Percentiles rank a stretch among this genome's conserved stretches.
These are phyloP conservation scores for Fusarium sp. DNA, from an alignment of 2,329 filamentous ascomycete species.

Conservation along the genomic window DNA sequence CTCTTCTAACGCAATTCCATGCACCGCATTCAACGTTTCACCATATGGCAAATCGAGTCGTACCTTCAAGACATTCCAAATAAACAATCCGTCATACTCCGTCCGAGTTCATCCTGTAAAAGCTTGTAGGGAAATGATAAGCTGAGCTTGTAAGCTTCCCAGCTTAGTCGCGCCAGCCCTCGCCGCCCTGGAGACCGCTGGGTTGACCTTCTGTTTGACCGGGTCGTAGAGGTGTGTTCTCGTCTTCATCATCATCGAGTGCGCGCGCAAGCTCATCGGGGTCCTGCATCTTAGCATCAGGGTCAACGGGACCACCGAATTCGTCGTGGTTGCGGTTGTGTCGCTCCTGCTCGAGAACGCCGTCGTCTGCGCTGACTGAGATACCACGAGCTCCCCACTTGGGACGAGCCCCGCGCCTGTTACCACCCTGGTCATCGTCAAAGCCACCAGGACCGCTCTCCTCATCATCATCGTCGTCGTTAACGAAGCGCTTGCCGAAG, in stretches of 20 bases:
- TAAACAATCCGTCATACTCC: slow-evolving; percentile 42
- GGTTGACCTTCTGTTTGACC: slow-evolving; percentile 49
- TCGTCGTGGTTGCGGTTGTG: slow-evolving; percentile 61
- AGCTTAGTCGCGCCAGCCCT: slow-evolving; percentile 59
- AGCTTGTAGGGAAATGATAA: slow-evolving; percentile 6
- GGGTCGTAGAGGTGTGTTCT: slow-evolving; percentile 50
- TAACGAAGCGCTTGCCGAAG: slow-evolving; percentile 70
- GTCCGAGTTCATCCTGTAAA: slow-evolving; percentile 22
- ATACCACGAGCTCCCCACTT: slow-evolving; percentile 75
- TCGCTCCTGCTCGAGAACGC: slow-evolving; percentile 63
- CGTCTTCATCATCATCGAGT: slow-evolving; percentile 66
- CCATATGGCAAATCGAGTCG: not conserved
- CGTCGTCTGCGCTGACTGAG: slow-evolving; percentile 74
- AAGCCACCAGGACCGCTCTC: slow-evolving; percentile 67
- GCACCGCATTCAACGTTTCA: slow-evolving; percentile 1
- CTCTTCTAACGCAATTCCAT: slow-evolving; percentile 29
- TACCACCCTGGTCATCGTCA: slow-evolving; percentile 50
- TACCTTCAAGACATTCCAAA: slow-evolving; percentile 30
- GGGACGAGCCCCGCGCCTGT: slow-evolving; percentile 54
- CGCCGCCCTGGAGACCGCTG: slow-evolving; percentile 58
- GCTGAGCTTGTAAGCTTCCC: not conserved
- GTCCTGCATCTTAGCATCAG: slow-evolving; percentile 74
- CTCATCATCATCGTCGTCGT: slow-evolving; percentile 68
- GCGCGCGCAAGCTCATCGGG: slow-evolving; percentile 73
- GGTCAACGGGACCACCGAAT: slow-evolving; percentile 62